Evolutionary conservation across 2,329 filamentous ascomycete species (phyloP), one percentile per base, ranked within the genome.

Genomic region (Triangularia verruculosa): DNA sequence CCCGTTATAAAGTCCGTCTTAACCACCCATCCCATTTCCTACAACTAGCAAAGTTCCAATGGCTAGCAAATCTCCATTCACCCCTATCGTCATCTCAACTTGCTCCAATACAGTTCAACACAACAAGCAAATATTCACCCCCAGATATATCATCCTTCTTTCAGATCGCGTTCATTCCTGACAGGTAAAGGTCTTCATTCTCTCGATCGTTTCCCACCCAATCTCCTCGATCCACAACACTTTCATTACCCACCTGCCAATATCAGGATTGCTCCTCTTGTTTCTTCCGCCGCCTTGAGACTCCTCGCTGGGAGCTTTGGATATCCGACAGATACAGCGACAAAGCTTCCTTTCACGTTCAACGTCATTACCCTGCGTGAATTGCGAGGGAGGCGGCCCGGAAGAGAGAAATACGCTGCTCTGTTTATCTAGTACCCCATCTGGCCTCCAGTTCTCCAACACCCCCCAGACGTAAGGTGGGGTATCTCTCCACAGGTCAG

Each of bases 251-350:
- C 51, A 54, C 0, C 51, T 24, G 4, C 22, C 22, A 6, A 54
- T 28, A 11, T 28, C 51, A 9, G 20, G 22, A 17, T 28, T 54
- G 51, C 27, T 24, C 11, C 11, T 54, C 22, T 28, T 54, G 1
- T 9, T 54, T 12, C 25, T 4, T 2, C 22, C 20, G 27, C 20
- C 51, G 15, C 4, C 25, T 15, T 54, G 51, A 25, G 24, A 47
- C 15, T 54, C 61, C 15, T 47, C 57, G 2, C 61, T 47, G 9
- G n/a, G n/a, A 9, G 39, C 61, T 51, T 34, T 53, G 9, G 52
- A 56, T 3, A 62, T 43, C 12, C 54, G 59, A 30, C 67, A 67
- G 22, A 68, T 61, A n/a, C 63, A 67, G 12, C 67, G 61, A 11
- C 67, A 68, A 57, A 65, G 57, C 11, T 25, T 24, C 30, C 62